phyloP scores from a whole-genome alignment of 2,329 filamentous ascomycete genomes.

The Lojkania enalia region DNA sequence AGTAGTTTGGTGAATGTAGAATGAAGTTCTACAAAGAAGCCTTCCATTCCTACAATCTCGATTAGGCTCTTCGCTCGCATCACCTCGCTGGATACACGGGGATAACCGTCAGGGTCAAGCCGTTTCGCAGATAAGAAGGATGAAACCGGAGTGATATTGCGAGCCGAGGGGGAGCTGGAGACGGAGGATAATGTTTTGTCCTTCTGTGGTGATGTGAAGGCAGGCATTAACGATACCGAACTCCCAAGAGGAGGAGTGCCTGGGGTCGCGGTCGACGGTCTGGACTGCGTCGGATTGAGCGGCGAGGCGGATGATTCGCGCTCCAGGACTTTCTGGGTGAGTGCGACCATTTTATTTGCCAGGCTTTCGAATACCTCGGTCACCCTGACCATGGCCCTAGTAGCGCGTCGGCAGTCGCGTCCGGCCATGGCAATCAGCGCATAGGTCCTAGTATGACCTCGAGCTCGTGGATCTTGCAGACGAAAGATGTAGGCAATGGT shows the following conservation, averaged over 20 bases:
- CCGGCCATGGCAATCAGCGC: slow-evolving; percentile 61
- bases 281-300: slow-evolving; percentile 17
- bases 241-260: slow-evolving; percentile 36
- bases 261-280: slow-evolving; percentile 35
- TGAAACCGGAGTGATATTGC: slow-evolving; percentile 59
- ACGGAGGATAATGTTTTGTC: slow-evolving; percentile 33
- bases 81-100: slow-evolving; percentile 54
- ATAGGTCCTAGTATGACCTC: slow-evolving; percentile 60
- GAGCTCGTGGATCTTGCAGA: slow-evolving; percentile 60
- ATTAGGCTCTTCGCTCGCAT: slow-evolving; percentile 60
- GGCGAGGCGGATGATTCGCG: slow-evolving; percentile 35
- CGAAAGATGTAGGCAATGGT: slow-evolving; percentile 64
- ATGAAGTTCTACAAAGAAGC: slow-evolving; percentile 62
- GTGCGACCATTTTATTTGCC: slow-evolving; percentile 54
- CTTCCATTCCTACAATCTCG: slow-evolving; percentile 62
- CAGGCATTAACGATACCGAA: slow-evolving; percentile 32
- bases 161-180: slow-evolving; percentile 34
- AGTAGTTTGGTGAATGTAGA: slow-evolving; percentile 52
- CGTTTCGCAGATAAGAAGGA: slow-evolving; percentile 61
- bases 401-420: slow-evolving; percentile 57
- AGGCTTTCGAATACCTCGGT: slow-evolving; percentile 56
- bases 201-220: slow-evolving; percentile 34
- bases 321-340: slow-evolving; percentile 45
- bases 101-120: slow-evolving; percentile 59
- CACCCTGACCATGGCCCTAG: slow-evolving; percentile 45